Evolutionary conservation across 2,329 filamentous ascomycete species (phyloP).

Genomic region (Aspergillus puulaauensis): DNA sequence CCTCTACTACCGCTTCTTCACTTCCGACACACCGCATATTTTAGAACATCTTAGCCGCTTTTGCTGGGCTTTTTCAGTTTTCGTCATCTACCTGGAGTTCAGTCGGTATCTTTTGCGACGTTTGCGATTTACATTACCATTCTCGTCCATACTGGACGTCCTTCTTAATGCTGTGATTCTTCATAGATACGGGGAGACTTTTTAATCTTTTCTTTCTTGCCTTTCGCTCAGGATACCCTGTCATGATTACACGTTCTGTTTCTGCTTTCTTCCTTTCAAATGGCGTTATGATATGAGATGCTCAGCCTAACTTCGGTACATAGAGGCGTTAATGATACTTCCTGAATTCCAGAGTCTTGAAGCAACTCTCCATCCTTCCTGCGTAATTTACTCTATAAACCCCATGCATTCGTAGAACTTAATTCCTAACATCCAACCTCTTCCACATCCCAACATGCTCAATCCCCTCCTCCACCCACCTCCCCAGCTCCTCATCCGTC

Average conservation of each 20-base stretch:
- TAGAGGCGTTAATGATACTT: conserved; percentile 13
- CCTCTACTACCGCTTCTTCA: conserved; percentile 1
- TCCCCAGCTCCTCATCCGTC: conserved; percentile 70
- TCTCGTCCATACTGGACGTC: conserved; percentile 1
- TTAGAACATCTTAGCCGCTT: conserved; percentile 17
- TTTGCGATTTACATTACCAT: conserved; percentile 10
- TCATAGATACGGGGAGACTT: conserved; percentile 15
- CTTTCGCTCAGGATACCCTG: conserved; percentile 35
- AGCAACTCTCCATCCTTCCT: background rate
- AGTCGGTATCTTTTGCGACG: conserved; percentile 5
- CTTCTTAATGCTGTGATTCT: conserved; percentile 11
- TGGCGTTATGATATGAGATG: conserved; percentile 11
- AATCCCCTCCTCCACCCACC: conserved; percentile 82
- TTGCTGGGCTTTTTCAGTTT: conserved; percentile 6
- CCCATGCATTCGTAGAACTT: background rate
- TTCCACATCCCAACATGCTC: conserved; percentile 83
- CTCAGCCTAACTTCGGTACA: conserved; percentile 2
- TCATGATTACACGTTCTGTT: conserved; percentile 24
- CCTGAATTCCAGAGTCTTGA: background rate
- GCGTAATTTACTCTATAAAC: background rate
- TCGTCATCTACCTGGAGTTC: conserved; percentile 20
- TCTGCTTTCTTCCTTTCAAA: conserved; percentile 14
- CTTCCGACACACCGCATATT: conserved; percentile 15
- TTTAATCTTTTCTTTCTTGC: conserved; percentile 16
- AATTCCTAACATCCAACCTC: conserved; percentile 27